Percentiles rank a stretch among this genome's conserved stretches.
Evolutionary conservation across 176 grass and related monocot genomes (phyloP).

Genomic region (Oryza officinalis): DNA sequence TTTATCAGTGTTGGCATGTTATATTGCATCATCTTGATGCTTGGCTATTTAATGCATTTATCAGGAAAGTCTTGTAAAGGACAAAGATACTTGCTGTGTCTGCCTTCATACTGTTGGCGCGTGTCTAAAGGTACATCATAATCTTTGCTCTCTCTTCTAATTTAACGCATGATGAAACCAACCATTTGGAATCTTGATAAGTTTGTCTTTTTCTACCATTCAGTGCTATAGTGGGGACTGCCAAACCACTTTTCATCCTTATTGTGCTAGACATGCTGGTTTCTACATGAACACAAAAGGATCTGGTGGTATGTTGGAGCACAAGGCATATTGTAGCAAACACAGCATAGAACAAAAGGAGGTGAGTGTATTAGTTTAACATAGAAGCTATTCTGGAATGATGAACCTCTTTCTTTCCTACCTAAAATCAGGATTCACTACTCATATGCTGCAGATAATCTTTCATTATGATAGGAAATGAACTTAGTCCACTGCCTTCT

Average conservation of each 20-base stretch:
- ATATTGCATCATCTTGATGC: slow-evolving; percentile 32
- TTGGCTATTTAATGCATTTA: slow-evolving; percentile 40
- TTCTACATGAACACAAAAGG: slow-evolving; percentile 95
- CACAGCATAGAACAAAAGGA: slow-evolving; percentile 80
- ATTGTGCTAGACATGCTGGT: slow-evolving; percentile 77
- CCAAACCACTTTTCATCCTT: slow-evolving; percentile 79
- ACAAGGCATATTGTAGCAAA: slow-evolving; percentile 86
- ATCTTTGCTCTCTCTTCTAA: slow-evolving; percentile 19
- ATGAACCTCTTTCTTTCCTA: slow-evolving; percentile 16
- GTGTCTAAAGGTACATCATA: slow-evolving; percentile 70
- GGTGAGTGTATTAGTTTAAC: slow-evolving; percentile 49
- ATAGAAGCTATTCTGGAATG: slow-evolving; percentile 24
- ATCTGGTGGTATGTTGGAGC: slow-evolving; percentile 45
- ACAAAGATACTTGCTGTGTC: slow-evolving; percentile 76
- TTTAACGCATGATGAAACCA: slow-evolving; percentile 28
- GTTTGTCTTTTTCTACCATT: slow-evolving; percentile 43
- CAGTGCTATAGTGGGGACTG: slow-evolving; percentile 85
- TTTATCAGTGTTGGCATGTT: slow-evolving; percentile 16
- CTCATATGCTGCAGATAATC: slow-evolving; percentile 13
- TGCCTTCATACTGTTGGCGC: slow-evolving; percentile 61
- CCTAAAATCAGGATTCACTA: slow-evolving; percentile 8
- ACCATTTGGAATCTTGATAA: slow-evolving; percentile 37
- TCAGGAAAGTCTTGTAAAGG: slow-evolving; percentile 74
- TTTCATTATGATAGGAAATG: slow-evolving; percentile 16
- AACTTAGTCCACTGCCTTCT: background rate